These are phyloP conservation scores for Geotrichum restrictum DNA, from an alignment of 1,139 yeast genomes.

Conservation along the genomic window DNA sequence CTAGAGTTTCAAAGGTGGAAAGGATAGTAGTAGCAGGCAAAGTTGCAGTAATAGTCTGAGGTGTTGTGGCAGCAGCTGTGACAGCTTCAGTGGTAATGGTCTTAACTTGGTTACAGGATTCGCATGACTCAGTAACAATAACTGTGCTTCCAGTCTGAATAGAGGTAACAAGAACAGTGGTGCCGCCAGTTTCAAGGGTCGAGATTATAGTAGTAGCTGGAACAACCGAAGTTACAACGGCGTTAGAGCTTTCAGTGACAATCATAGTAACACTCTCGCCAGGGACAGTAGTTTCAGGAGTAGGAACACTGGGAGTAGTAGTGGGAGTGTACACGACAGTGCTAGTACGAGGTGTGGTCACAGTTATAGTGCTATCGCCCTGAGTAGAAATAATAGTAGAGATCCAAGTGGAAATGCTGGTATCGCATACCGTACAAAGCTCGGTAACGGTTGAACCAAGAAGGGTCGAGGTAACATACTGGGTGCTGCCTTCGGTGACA, in stretches of 20 bases:
- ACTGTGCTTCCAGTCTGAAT: neutral
- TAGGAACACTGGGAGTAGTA: neutral
- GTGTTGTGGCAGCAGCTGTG: conserved; percentile 2
- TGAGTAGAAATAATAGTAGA: neutral
- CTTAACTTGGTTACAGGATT: neutral
- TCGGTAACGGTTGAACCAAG: neutral
- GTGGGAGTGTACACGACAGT: conserved; percentile 1
- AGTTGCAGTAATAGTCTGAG: neutral
- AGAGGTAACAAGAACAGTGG: neutral
- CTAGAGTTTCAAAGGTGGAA: neutral
- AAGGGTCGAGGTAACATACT: neutral
- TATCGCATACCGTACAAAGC: neutral
- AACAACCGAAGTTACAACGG: neutral
- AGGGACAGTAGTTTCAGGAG: neutral
- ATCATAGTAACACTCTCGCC: neutral
- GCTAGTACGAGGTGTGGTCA: neutral
- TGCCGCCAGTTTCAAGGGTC: neutral
- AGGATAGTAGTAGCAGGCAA: neutral
- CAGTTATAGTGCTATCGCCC: neutral
- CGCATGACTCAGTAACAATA: neutral
- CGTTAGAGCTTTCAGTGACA: neutral
- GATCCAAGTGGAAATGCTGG: neutral
- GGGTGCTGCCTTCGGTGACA: neutral
- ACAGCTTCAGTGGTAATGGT: neutral
- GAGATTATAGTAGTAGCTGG: neutral